Base-by-base conservation (phyloP, 164 flowering plant genomes). In the Buxus sempervirens region DNA sequence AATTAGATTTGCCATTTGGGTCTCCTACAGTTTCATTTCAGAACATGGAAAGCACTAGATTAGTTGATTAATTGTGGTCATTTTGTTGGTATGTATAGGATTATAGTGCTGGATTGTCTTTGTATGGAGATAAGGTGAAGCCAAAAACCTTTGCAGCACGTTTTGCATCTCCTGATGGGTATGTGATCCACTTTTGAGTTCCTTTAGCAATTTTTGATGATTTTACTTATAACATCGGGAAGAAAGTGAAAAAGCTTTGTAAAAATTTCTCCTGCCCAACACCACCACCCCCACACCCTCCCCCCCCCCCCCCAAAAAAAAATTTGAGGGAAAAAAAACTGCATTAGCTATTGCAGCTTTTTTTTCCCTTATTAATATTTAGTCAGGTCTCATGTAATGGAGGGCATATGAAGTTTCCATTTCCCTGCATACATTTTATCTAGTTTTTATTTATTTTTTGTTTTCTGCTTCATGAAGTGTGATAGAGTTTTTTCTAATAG, bases 161-260 rank as follows among this genome's bases (percentile, higher is more conserved):
- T 13, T 96, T 96, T 83, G 96, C 93, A 18, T 87, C 99, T 69
- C 66, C 97, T 42, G 98, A 96, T 80, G 88, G 99, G 98, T 96
- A 94, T 56, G 16, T 62, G 26, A 61, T 66, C 23, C 66, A 36
- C 54, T 20, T 9, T 51, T 42, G 20, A 22, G n/a, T 58, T 75
- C 20, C 49, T 21, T 68, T 41, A 22, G 8, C 5, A 21, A 22
- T 20, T 23, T 19, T 54, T 9, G 19, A 6, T 60, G 25, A 49
- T 20, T 4, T 32, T 60, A 53, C 62, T 18, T 73, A 1, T 28
- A 56, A 20, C 54, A 22, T 26, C 0, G 6, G 8, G 19, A 41
- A 58, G 42, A 41, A 9, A 36, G 7, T 38, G 53, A 5, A 58
- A 58, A 18, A n/a, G n/a, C 38, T 32, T 32, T 32, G 5, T 3